phyloP scores from a whole-genome alignment of 2,329 filamentous ascomycete species.

The Tolypocladium nubicola region DNA sequence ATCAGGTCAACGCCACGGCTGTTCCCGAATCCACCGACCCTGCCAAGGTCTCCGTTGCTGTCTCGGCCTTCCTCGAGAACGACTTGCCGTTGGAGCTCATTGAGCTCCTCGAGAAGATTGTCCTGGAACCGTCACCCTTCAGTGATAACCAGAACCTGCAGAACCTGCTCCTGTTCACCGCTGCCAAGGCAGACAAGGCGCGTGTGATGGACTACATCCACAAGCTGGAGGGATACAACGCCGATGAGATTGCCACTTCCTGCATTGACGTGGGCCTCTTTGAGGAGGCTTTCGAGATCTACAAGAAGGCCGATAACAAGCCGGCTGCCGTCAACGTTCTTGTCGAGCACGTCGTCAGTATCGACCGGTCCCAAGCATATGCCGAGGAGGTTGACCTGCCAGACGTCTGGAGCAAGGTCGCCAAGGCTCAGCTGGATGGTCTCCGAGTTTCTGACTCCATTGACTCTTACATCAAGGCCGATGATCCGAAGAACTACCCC shows the following conservation, averaged over 20 bases:
- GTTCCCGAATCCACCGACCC: constrained; percentile 89
- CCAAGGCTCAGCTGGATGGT: constrained; percentile 94
- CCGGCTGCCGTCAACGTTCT: constrained; percentile 80
- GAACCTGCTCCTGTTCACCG: constrained; percentile 92
- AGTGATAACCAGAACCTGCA: constrained; percentile 95
- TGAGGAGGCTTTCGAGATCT: constrained; percentile 96
- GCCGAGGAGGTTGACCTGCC: constrained; percentile 89
- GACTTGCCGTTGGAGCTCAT: constrained; percentile 92
- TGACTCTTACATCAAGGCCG: constrained; percentile 92
- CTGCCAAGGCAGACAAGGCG: constrained; percentile 90
- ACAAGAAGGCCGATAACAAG: constrained; percentile 94
- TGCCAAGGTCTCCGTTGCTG: constrained; percentile 87
- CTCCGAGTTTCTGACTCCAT: constrained; percentile 87
- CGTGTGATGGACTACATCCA: constrained; percentile 96
- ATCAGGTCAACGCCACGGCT: constrained; percentile 92
- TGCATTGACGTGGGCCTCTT: constrained; percentile 92
- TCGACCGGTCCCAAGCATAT: constrained; percentile 91
- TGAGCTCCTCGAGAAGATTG: constrained; percentile 97
- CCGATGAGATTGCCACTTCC: constrained; percentile 84
- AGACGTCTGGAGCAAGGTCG: constrained; percentile 97
- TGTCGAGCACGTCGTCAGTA: constrained; percentile 93
- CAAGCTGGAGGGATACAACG: constrained; percentile 76
- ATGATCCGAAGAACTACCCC: constrained; percentile 82
- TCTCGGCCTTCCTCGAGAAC: constrained; percentile 82
- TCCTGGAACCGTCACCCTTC: constrained; percentile 97